These are phyloP conservation scores for Arabis alpina DNA, from an alignment of 345 rosid species.

Conservation along the genomic window DNA sequence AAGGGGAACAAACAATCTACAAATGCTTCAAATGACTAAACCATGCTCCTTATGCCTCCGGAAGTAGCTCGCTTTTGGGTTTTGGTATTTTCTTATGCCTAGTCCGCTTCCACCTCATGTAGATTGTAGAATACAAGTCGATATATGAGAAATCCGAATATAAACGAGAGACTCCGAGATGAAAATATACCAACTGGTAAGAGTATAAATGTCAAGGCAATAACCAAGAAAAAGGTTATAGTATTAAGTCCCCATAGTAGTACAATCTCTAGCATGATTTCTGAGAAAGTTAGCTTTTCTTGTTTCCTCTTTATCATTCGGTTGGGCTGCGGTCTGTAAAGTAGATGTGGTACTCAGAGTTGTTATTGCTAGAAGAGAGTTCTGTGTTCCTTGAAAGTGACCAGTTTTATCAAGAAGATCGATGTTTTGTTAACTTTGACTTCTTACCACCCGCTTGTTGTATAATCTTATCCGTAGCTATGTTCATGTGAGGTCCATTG, in stretches of 20 bases:
- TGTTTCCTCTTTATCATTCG: background rate
- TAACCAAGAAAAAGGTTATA: constrained; percentile 3
- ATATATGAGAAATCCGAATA: background rate
- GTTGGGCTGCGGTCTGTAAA: constrained; percentile 2
- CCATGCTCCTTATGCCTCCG: background rate
- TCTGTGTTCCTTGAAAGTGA: constrained; percentile 25
- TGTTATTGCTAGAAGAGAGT: constrained; percentile 41
- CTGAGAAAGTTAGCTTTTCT: no score
- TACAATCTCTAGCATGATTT: background rate
- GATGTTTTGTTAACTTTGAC: background rate
- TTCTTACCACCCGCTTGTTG: background rate
- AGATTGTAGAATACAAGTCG: background rate
- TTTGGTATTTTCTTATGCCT: background rate
- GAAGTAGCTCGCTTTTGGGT: background rate
- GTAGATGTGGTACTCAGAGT: constrained; percentile 35
- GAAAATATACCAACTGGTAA: constrained; percentile 19
- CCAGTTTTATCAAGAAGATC: background rate
- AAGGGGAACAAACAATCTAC: background rate
- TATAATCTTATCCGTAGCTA: background rate
- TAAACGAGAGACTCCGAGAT: background rate
- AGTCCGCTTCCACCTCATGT: background rate
- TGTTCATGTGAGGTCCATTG: background rate
- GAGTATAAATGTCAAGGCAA: constrained; percentile 28
- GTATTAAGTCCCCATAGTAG: constrained; percentile 16
- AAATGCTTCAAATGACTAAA: no score